Base-by-base conservation (phyloP, 495 filamentous ascomycete species). In the Trichoderma asperelloides region DNA sequence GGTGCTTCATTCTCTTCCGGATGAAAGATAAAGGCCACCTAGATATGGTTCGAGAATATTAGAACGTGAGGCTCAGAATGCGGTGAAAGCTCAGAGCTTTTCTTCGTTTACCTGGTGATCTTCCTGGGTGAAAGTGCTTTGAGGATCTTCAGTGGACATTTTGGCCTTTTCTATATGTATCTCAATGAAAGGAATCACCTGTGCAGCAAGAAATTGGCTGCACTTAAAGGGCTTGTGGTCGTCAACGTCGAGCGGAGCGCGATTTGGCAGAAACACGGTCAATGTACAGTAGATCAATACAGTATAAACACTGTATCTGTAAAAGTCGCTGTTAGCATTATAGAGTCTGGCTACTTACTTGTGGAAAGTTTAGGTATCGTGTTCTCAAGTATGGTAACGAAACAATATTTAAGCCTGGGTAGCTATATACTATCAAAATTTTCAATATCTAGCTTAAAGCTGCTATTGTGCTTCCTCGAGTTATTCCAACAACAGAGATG, bases 21-120 rank as follows among this genome's bases (percentile, higher is more conserved):
- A 49, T 82, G 81, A 74, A 91, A 93, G 69, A 93, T 78, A 74
- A 91, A 93, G 65, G 89, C 86, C 41, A 82, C 84, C 89, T 93
- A 68, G 63, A 62, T 21, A 64, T 18, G 62, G 27, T n/a, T 23
- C 18, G 11, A 51, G 18, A 8, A 21, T 21, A 23, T 51, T 25
- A 51, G 47, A 37, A 37, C 47, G 7, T 4, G 18, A 4, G 21
- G 47, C n/a, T 23, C 47, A 25, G 47, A 37, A 23, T n/a, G n/a
- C 47, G 47, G 47, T 51, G 47, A 51, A 51, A 21, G 7, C 6
- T 7, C 8, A 11, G 4, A 9, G 16, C n/a, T 4, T 33, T 11
- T 28, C 23, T 15, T 43, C 37, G 40, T 57, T 21, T 70, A 78
- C 76, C 63, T 75, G 68, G 65, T 78, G 74, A 25, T 78, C 74